Evolutionary conservation across 2,329 filamentous ascomycete genomes (phyloP).

Genomic region (Xylaria polymorpha): DNA sequence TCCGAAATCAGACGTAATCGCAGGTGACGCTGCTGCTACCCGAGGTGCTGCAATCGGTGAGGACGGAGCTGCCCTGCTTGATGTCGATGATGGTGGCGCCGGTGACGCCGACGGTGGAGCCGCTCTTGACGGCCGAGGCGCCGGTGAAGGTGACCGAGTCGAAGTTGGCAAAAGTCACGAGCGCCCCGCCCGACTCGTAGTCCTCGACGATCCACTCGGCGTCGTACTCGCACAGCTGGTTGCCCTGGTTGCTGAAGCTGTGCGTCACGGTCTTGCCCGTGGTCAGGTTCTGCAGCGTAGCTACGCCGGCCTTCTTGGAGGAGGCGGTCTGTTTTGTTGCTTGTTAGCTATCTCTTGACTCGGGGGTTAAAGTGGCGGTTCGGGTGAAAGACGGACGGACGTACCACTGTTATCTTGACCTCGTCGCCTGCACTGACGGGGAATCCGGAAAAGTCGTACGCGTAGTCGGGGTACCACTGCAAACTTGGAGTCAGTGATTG

Average conservation of each 20-base stretch:
- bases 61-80: conserved; percentile 54
- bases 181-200: conserved; percentile 54
- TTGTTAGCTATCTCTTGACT: not conserved
- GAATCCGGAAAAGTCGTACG: conserved; percentile 63
- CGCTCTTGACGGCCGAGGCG: conserved; percentile 53
- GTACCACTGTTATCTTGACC: conserved; percentile 46
- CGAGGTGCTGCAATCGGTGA: conserved; percentile 50
- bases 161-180: conserved; percentile 61
- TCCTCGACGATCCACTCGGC: conserved; percentile 74
- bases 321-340: conserved; percentile 28
- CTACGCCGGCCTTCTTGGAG: conserved; percentile 36
- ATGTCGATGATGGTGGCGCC: conserved; percentile 60
- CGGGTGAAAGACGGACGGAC: not conserved
- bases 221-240: conserved; percentile 64
- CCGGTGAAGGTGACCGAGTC: conserved; percentile 57
- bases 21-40: conserved; percentile 47
- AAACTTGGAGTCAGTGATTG: no score
- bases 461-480: conserved; percentile 66
- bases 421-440: conserved; percentile 49
- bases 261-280: conserved; percentile 65
- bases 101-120: conserved; percentile 53
- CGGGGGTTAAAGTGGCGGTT: not conserved
- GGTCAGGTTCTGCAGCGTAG: conserved; percentile 57
- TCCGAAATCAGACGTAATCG: conserved; percentile 38
- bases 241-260: conserved; percentile 58